Conservation (phyloP, 768 basidiomycete genomes). For the Pulveroboletus sp. region DNA sequence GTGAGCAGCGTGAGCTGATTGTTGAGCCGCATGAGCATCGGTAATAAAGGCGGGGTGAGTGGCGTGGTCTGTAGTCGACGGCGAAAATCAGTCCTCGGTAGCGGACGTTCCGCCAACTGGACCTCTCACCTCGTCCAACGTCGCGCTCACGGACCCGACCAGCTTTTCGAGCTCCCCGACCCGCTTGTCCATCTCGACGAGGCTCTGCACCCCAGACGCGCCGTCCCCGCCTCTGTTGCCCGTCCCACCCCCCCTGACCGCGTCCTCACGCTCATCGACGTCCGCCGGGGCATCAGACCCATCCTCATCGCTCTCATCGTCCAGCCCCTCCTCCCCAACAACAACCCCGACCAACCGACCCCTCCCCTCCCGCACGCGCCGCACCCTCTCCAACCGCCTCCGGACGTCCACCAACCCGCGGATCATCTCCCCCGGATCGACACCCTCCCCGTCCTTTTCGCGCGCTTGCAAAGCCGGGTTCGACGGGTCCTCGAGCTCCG, state of each 20-base stretch:
- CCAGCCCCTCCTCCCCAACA: slow-evolving; percentile 28
- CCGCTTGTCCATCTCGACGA: slow-evolving; percentile 78
- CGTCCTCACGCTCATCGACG: background rate
- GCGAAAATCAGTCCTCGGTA: slow-evolving; percentile 3
- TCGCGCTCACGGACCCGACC: slow-evolving; percentile 75
- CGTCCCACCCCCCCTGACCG: background rate
- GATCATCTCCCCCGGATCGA: slow-evolving; percentile 73
- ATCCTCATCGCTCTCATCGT: background rate
- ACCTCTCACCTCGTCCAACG: slow-evolving; percentile 72
- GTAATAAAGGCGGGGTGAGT: slow-evolving; percentile 76
- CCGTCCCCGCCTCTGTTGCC: slow-evolving; percentile 18
- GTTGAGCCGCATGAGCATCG: slow-evolving; percentile 76
- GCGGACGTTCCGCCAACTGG: background rate
- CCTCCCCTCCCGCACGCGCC: slow-evolving; percentile 60
- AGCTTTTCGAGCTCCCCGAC: slow-evolving; percentile 79
- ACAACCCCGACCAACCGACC: slow-evolving; percentile 60
- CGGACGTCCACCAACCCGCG: slow-evolving; percentile 74
- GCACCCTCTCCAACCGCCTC: slow-evolving; percentile 62
- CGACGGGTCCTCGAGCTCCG: slow-evolving; percentile 76
- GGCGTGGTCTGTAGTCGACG: slow-evolving; percentile 52
- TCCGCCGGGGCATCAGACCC: background rate
- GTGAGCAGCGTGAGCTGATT: slow-evolving; percentile 84
- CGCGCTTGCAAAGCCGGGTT: slow-evolving; percentile 62
- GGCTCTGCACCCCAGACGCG: slow-evolving; percentile 39
- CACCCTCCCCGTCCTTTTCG: slow-evolving; percentile 46